Percentiles rank a stretch among this genome's conserved stretches.
Evolutionary conservation across 495 filamentous ascomycete genomes (phyloP).

Genomic region (Neurospora discreta): DNA sequence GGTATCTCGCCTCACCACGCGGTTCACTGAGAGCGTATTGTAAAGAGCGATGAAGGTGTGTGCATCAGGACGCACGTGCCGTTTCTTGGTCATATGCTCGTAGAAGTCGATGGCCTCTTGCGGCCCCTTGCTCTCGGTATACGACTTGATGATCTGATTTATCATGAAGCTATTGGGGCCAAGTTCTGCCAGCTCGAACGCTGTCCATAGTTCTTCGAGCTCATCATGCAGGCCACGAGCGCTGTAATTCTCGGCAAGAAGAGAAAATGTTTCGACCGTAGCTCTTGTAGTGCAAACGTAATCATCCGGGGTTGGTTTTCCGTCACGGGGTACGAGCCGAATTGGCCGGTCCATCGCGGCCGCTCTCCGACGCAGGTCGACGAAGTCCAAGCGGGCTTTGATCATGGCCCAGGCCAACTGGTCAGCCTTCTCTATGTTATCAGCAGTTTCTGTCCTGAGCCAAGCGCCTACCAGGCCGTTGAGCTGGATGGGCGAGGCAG

Average conservation of each 20-base stretch:
- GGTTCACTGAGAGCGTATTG: constrained; percentile 34
- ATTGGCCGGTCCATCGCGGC: constrained; percentile 1
- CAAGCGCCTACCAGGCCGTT: constrained; percentile 70
- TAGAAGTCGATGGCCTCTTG: constrained; percentile 46
- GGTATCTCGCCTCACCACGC: constrained; percentile 25
- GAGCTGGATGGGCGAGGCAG: constrained; percentile 54
- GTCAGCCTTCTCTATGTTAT: constrained; percentile 51
- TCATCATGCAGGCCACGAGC: constrained; percentile 45
- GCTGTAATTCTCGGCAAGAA: constrained; percentile 62
- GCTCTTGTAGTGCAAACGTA: constrained; percentile 36
- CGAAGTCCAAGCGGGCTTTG: constrained; percentile 47
- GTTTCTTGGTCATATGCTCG: constrained; percentile 24
- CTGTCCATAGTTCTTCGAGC: constrained; percentile 45
- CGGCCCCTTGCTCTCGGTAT: constrained; percentile 41
- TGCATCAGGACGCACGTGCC: constrained; percentile 45
- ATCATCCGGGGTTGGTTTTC: constrained; percentile 7
- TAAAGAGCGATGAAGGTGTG: constrained; percentile 64
- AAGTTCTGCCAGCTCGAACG: constrained; percentile 48
- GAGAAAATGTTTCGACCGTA: constrained; percentile 64
- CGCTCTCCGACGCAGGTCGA: constrained; percentile 25
- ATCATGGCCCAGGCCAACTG: constrained; percentile 70
- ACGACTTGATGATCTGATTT: constrained; percentile 60
- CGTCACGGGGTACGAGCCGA: constrained; percentile 21
- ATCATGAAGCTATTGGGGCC: constrained; percentile 58
- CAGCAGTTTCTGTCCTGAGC: constrained; percentile 47